These are phyloP conservation scores for Pleurotus djamor DNA, from an alignment of 768 basidiomycete genomes.

Conservation along the genomic window DNA sequence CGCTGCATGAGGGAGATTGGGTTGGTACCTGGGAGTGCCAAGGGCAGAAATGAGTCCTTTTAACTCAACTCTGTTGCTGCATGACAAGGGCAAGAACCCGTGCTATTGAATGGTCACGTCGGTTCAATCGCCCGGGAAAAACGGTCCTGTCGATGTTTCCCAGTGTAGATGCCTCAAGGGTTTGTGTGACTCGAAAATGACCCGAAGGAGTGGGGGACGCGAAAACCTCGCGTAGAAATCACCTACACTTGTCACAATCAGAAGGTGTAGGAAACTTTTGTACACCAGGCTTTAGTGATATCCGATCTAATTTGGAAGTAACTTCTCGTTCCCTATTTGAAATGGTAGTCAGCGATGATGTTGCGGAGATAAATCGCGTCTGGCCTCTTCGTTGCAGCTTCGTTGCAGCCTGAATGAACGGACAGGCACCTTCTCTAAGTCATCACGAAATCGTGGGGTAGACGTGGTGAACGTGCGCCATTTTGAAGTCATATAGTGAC, in stretches of 20 bases:
- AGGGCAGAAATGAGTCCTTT: background rate
- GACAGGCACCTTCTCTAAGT: background rate
- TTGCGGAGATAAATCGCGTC: slow-evolving; percentile 5
- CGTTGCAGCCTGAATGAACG: background rate
- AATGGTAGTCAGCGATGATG: slow-evolving; percentile 1
- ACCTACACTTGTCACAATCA: background rate
- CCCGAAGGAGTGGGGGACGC: slow-evolving; percentile 5
- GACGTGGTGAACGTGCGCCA: background rate
- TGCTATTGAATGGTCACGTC: background rate
- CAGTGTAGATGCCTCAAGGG: background rate
- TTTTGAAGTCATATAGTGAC: background rate
- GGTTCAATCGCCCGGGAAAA: background rate
- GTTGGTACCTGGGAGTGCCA: background rate
- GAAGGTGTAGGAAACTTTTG: background rate
- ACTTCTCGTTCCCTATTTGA: slow-evolving; percentile 2
- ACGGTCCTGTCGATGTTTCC: background rate
- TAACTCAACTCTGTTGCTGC: background rate
- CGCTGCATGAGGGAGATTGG: slow-evolving; percentile 2
- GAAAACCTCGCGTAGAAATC: slow-evolving; percentile 6
- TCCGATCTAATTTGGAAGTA: slow-evolving; percentile 8
- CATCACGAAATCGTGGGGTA: background rate
- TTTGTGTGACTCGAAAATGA: background rate
- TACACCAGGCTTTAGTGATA: background rate
- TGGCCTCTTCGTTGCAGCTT: background rate
- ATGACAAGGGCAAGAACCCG: background rate